These are phyloP conservation scores for Kodamaea leandrae DNA, from an alignment of 805 yeast species.

Conservation along the genomic window DNA sequence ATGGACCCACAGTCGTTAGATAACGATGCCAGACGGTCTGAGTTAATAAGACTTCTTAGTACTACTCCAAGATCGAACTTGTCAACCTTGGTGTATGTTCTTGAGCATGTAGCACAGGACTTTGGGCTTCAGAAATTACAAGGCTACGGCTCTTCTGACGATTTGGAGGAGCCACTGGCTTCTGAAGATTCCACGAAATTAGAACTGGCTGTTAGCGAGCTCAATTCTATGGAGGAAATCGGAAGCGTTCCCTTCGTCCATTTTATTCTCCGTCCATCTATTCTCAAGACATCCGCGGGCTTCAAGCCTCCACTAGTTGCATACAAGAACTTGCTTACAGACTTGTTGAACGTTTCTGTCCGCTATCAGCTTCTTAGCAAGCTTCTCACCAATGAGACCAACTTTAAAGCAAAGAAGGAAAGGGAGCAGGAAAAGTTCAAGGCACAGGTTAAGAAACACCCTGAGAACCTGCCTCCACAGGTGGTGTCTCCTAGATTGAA, in stretches of 20 bases:
- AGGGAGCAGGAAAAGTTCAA: constrained; percentile 27
- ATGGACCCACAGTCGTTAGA: constrained; percentile 8
- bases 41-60: constrained; percentile 26
- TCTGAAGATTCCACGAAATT: not conserved
- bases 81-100: constrained; percentile 31
- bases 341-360: constrained; percentile 25
- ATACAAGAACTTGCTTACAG: constrained; percentile 26
- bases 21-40: constrained; percentile 15
- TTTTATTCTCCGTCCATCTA: constrained; percentile 40
- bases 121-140: constrained; percentile 23
- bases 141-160: constrained; percentile 29
- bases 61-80: constrained; percentile 41
- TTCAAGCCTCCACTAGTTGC: constrained; percentile 37
- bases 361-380: constrained; percentile 20
- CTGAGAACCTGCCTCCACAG: constrained; percentile 6
- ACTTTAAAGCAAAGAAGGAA: constrained; percentile 27
- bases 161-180: constrained; percentile 12
- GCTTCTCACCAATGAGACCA: constrained; percentile 27
- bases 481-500: constrained; percentile 3
- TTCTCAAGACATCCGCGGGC: constrained; percentile 33
- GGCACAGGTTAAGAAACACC: constrained; percentile 18
- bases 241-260: constrained; percentile 42
- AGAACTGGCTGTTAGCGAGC: constrained; percentile 2
- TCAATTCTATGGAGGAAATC: constrained; percentile 36
- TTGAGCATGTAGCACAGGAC: constrained; percentile 33